phyloP scores from a whole-genome alignment of 108 stramenopile genomes.

The Nitzschia sp. region DNA sequence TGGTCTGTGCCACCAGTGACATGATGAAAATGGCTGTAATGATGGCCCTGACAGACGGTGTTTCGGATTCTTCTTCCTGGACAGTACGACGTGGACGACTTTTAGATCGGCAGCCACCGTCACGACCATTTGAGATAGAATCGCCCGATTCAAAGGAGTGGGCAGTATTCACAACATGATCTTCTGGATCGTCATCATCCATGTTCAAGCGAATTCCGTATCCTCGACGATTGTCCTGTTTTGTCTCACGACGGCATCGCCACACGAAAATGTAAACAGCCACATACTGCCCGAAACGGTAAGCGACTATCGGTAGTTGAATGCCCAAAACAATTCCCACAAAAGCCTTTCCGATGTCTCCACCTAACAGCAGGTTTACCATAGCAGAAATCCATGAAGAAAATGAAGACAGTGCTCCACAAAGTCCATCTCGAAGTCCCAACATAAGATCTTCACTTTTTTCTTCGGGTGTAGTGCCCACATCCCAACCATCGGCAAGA shows the following conservation, averaged over 20 bases:
- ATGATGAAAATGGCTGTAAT: constrained; percentile 70
- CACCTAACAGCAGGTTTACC: constrained; percentile 56
- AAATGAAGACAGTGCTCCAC: constrained; percentile 77
- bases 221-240: constrained; percentile 55
- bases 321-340: constrained; percentile 72
- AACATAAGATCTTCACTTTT: constrained; percentile 80
- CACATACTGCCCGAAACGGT: constrained; percentile 79
- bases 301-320: constrained; percentile 73
- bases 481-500: constrained; percentile 78
- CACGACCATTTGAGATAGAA: not conserved
- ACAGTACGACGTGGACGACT: constrained; percentile 1
- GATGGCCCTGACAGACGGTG: constrained; percentile 68
- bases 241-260: constrained; percentile 66
- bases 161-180: not conserved
- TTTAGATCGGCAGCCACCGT: constrained; percentile 13
- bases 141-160: constrained; percentile 9
- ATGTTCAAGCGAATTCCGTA: constrained; percentile 69
- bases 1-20: constrained; percentile 48
- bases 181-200: constrained; percentile 35
- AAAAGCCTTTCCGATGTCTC: constrained; percentile 66
- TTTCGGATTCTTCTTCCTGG: constrained; percentile 35
- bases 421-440: constrained; percentile 79
- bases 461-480: constrained; percentile 74
- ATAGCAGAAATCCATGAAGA: constrained; percentile 78
- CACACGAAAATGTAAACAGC: constrained; percentile 84